Percentiles rank a stretch among this genome's conserved stretches.
These are phyloP conservation scores for Trametes villosa DNA, from an alignment of 768 basidiomycete genomes.

Conservation along the genomic window DNA sequence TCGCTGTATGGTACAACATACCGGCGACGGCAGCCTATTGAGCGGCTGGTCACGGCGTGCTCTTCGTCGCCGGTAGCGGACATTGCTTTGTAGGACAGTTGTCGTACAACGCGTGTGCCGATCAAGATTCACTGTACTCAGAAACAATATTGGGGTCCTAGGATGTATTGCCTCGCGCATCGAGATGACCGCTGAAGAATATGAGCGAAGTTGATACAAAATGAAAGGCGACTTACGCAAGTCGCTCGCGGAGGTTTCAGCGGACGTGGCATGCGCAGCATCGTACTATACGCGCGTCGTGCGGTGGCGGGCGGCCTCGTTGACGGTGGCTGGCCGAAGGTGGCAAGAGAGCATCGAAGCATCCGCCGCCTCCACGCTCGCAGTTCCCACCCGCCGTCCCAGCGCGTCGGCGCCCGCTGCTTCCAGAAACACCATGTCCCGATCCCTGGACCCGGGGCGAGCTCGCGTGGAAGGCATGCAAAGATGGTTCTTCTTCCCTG, in stretches of 20 bases:
- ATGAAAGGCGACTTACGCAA: too few species aligned
- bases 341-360: constrained; percentile 10
- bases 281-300: neutral
- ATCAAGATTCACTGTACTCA: too few species aligned
- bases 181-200: too few species aligned
- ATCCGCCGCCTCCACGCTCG: neutral
- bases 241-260: too few species aligned
- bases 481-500: constrained; percentile 22
- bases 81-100: neutral
- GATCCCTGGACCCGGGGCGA: constrained; percentile 8
- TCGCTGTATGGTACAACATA: neutral
- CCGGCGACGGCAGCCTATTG: neutral
- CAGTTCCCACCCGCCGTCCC: neutral
- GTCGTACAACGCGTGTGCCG: neutral
- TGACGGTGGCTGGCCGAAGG: neutral
- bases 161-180: too few species aligned
- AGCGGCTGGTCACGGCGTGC: neutral
- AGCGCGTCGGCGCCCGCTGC: neutral
- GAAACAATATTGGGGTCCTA: too few species aligned
- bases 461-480: constrained; percentile 14
- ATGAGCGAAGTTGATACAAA: too few species aligned
- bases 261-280: too few species aligned
- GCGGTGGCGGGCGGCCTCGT: neutral
- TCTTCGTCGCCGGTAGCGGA: neutral
- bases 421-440: constrained; percentile 9